Evolutionary conservation across 768 basidiomycete species (phyloP).

Genomic region (Dioszegia hungarica): DNA sequence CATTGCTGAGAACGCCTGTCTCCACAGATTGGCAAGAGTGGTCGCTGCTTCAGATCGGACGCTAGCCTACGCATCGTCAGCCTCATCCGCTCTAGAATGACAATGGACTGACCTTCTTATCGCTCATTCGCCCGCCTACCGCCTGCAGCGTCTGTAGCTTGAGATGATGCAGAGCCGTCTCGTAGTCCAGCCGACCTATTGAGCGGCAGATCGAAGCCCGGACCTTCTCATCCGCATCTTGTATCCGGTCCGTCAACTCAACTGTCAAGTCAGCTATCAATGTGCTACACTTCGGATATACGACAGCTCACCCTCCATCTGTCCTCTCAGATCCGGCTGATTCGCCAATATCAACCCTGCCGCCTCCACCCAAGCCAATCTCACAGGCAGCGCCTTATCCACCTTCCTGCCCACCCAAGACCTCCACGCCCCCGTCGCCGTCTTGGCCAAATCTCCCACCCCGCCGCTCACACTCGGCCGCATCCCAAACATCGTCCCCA

Average conservation of each 20-base stretch:
- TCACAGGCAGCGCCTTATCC: conserved; percentile 67
- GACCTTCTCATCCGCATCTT: conserved; percentile 88
- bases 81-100: neutral
- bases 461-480: conserved; percentile 31
- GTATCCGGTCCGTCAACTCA: conserved; percentile 60
- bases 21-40: conserved; percentile 71
- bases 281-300: neutral
- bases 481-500: conserved; percentile 81
- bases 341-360: conserved; percentile 60
- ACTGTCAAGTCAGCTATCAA: conserved; percentile 12
- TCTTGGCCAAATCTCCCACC: conserved; percentile 61
- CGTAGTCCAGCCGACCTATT: conserved; percentile 81
- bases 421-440: conserved; percentile 79
- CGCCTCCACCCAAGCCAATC: conserved; percentile 73
- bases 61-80: conserved; percentile 31
- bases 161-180: conserved; percentile 79
- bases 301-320: conserved; percentile 64
- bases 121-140: conserved; percentile 67
- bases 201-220: conserved; percentile 76
- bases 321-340: conserved; percentile 63
- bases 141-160: conserved; percentile 59
- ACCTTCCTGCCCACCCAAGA: conserved; percentile 73
- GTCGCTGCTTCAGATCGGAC: conserved; percentile 64
- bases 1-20: conserved; percentile 83
- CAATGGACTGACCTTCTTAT: conserved; percentile 63